Evolutionary conservation across 768 basidiomycete genomes (phyloP).

Genomic region (Lentinula aciculospora): DNA sequence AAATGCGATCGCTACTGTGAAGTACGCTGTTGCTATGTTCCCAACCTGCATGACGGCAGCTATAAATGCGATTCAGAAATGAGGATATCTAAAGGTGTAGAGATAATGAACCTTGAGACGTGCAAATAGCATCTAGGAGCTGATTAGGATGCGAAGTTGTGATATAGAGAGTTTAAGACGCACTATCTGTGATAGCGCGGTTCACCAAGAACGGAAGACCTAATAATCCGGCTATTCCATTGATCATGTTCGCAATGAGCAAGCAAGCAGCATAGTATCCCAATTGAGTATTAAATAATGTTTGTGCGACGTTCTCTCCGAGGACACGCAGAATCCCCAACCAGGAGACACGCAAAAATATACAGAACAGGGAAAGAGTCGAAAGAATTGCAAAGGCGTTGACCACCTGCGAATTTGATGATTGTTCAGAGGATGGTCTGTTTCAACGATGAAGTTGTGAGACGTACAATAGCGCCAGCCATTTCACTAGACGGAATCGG

Average conservation of each 20-base stretch:
- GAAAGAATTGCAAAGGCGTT: slow-evolving; percentile 51
- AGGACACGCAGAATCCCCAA: slow-evolving; percentile 32
- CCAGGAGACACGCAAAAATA: slow-evolving; percentile 43
- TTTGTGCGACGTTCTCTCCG: slow-evolving; percentile 17
- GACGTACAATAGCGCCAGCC: slow-evolving; percentile 33
- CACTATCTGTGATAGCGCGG: slow-evolving; percentile 44
- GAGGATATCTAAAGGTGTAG: background rate
- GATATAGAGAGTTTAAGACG: slow-evolving; percentile 10
- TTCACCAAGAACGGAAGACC: slow-evolving; percentile 42
- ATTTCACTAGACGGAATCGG: slow-evolving; percentile 25
- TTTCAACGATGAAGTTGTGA: background rate
- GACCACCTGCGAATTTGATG: slow-evolving; percentile 29
- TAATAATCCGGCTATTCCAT: slow-evolving; percentile 47
- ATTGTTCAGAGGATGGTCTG: background rate
- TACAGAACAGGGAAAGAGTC: slow-evolving; percentile 43
- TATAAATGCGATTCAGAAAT: slow-evolving; percentile 17
- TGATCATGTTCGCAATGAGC: slow-evolving; percentile 52
- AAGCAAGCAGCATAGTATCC: slow-evolving; percentile 66
- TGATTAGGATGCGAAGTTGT: background rate
- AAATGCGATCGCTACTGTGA: slow-evolving; percentile 56
- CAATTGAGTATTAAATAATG: slow-evolving; percentile 67
- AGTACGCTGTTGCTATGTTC: slow-evolving; percentile 56
- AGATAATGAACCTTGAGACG: slow-evolving; percentile 46
- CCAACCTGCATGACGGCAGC: slow-evolving; percentile 58
- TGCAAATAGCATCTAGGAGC: slow-evolving; percentile 41